phyloP scores from a whole-genome alignment of 495 filamentous ascomycete genomes.

The Neurospora tetraspora region DNA sequence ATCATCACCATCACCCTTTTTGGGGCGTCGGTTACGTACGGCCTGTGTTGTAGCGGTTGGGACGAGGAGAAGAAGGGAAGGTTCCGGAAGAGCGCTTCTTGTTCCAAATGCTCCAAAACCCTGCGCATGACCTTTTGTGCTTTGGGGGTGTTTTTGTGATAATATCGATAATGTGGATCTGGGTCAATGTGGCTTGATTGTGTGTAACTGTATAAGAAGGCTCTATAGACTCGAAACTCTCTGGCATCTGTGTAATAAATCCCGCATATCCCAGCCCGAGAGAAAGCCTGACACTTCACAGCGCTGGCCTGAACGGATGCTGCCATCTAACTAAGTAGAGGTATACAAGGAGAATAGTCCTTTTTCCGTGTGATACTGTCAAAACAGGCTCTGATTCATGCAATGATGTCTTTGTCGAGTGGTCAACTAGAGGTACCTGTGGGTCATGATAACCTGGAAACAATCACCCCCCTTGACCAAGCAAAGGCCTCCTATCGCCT shows the following conservation, averaged over 20 bases:
- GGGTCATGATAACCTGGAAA: background rate
- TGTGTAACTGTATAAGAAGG: no score
- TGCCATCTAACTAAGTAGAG: no score
- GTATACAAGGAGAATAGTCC: no score
- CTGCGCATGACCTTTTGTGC: background rate
- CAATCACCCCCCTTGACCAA: background rate
- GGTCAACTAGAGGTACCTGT: background rate
- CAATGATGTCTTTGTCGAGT: background rate
- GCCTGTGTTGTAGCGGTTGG: background rate
- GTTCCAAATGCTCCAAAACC: background rate
- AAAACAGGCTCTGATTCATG: background rate
- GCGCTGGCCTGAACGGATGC: no score
- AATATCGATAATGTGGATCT: no score
- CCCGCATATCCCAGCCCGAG: no score
- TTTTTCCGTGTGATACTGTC: no score
- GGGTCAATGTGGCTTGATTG: no score
- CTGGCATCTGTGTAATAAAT: no score
- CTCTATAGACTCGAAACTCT: no score
- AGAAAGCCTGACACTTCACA: no score
- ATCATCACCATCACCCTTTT: background rate
- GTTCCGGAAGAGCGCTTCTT: background rate
- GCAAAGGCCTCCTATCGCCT: no score
- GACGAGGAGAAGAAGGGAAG: background rate
- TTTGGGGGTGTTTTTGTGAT: background rate
- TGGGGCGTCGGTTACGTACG: background rate